Percentiles rank a stretch among this genome's conserved stretches.
Conservation (phyloP, 345 rosid species). For the Arabidopsis thaliana region TAIR10.1 NC_003074.8:427001-427500, state of each 20-base stretch:
- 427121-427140: neutral
- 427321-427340: too few relatives aligned
- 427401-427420: conserved; percentile 10
- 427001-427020: conserved; percentile 40
- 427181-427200: neutral
- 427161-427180: neutral
- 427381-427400: conserved; percentile 28
- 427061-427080: conserved; percentile 14
- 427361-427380: neutral
- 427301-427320: neutral
- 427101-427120: neutral
- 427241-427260: neutral
- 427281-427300: neutral
- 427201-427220: neutral
- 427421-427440: conserved; percentile 8
- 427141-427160: neutral
- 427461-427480: conserved; percentile 8
- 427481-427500: neutral
- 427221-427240: neutral
- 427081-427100: conserved; percentile 8
- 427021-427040: conserved; percentile 43
- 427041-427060: conserved; percentile 42
- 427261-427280: neutral
- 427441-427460: conserved; percentile 1
- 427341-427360: neutral